These are phyloP conservation scores for Dictyostelium brefeldianum DNA, from an alignment of 78 protist species.

Conservation along the genomic window DNA sequence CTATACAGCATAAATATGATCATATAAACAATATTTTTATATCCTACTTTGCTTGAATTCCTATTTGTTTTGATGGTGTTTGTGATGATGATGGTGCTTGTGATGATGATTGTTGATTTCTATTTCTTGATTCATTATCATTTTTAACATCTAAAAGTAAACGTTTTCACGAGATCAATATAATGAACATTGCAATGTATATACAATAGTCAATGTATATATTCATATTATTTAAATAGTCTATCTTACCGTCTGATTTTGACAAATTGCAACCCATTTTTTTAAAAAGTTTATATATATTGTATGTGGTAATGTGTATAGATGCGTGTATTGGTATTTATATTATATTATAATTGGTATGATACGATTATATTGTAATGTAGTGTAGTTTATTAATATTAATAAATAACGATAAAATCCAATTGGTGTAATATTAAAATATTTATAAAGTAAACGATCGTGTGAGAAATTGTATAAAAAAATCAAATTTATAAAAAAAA, in stretches of 20 bases:
- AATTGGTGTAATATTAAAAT: too few relatives aligned
- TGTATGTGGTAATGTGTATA: background rate
- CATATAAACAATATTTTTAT: background rate
- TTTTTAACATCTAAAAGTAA: conserved; percentile 26
- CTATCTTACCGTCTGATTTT: conserved; percentile 15
- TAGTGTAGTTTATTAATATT: too few relatives aligned
- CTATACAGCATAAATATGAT: background rate
- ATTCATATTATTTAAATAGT: background rate
- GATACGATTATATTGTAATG: too few relatives aligned
- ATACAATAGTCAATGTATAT: background rate
- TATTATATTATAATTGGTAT: too few relatives aligned
- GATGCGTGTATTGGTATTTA: too few relatives aligned
- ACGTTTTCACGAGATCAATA: background rate
- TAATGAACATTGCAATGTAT: background rate
- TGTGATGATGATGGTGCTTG: conserved; percentile 8
- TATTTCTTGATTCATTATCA: conserved; percentile 33
- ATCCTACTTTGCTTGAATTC: conserved; percentile 37
- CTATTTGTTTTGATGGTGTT: conserved; percentile 77
- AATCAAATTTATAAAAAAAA: too few relatives aligned
- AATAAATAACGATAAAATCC: too few relatives aligned
- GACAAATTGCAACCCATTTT: conserved; percentile 70
- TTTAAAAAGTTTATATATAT: background rate
- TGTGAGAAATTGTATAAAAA: too few relatives aligned
- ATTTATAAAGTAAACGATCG: too few relatives aligned
- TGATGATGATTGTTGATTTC: conserved; percentile 19